A percentile compares a stretch with the other conserved stretches of the same genome.
Evolutionary conservation across 2,329 filamentous ascomycete genomes (phyloP).

Genomic region (Stromatinia cepivora): DNA sequence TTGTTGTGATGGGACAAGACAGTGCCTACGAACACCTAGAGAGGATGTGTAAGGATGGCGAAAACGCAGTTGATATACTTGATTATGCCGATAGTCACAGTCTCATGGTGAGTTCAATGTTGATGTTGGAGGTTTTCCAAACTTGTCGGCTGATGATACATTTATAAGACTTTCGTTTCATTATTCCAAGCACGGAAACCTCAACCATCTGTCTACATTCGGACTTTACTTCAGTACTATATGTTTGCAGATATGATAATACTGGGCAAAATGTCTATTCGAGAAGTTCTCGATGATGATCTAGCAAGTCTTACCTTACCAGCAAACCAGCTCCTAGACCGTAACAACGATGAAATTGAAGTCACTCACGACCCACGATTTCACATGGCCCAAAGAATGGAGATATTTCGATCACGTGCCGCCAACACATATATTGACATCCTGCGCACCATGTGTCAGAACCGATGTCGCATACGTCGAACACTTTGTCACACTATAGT

Average conservation of each 20-base stretch:
- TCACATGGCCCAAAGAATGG: conserved; percentile 71
- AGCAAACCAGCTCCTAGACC: conserved; percentile 68
- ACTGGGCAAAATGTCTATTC: conserved; percentile 65
- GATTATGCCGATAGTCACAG: conserved; percentile 68
- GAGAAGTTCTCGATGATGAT: conserved; percentile 78
- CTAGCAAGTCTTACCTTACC: conserved; percentile 76
- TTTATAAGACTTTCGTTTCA: conserved; percentile 65
- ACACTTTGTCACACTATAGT: conserved; percentile 81
- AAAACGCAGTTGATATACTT: conserved; percentile 66
- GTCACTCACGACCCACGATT: conserved; percentile 71
- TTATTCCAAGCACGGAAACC: conserved; percentile 77
- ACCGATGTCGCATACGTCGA: conserved; percentile 83
- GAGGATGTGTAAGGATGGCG: conserved; percentile 70
- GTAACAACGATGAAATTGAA: conserved; percentile 74
- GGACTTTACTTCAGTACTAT: conserved; percentile 74
- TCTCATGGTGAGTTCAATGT: conserved; percentile 55
- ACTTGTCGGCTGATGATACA: background rate
- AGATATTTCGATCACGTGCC: conserved; percentile 61
- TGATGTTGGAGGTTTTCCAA: background rate
- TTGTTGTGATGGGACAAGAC: conserved; percentile 73
- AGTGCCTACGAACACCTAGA: conserved; percentile 70
- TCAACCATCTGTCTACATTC: conserved; percentile 79
- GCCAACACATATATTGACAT: conserved; percentile 78
- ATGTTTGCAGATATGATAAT: conserved; percentile 73
- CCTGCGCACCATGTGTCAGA: conserved; percentile 82